Evolutionary conservation across 2,329 filamentous ascomycete species (phyloP), one percentile per base, ranked within the genome.

Genomic region (Fusarium sp.): DNA sequence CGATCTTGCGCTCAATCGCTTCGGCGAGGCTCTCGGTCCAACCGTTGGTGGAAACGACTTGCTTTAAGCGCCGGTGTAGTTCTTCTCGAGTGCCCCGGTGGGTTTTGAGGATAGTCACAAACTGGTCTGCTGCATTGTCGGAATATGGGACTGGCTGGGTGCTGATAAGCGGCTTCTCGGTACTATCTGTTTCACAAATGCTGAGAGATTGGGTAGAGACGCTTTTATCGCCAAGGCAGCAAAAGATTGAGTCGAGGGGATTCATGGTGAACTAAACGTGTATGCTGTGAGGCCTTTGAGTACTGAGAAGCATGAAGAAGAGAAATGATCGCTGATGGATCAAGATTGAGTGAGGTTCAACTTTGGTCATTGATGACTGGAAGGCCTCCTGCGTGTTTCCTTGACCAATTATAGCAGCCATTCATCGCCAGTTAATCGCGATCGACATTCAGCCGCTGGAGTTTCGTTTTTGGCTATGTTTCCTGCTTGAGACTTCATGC

Each of bases 11-110:
- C 9, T 73, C 60, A 19, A 68, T 68, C 0, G 48, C 36, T 24
- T 68, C 52, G 15, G 65, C 57, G 4, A 74, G 57, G 44, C 40
- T 46, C 17, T 71, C 59, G 1, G 62, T 70, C 69, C 70, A 74
- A 1, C 68, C 56, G 2, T 44, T 52, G 2, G 46, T 26, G 3
- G 65, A 70, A 10, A 65, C 40, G 1, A 67, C 55, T 14, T 66
- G 39, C 10, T 65, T 26, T 1, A 74, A 49, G 5, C 51, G 56
- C 1, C 30, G 6, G 0, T 69, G 60, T 0, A 69, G 65, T 2
- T 62, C 58, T 9, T 34, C 20, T 1, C 24, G 30, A 1, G 40
- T 28, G 0, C 44, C 47, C 0, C 51, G 9, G n/a, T 69, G 56
- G 0, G 50, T 68, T 14, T 51, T 56, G 0, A 70, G 53, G 2